A percentile compares a stretch with the other conserved stretches of the same genome.
These are phyloP conservation scores for Phytophthora nicotianae DNA, from an alignment of 352 stramenopile species.

Conservation along the genomic window DNA sequence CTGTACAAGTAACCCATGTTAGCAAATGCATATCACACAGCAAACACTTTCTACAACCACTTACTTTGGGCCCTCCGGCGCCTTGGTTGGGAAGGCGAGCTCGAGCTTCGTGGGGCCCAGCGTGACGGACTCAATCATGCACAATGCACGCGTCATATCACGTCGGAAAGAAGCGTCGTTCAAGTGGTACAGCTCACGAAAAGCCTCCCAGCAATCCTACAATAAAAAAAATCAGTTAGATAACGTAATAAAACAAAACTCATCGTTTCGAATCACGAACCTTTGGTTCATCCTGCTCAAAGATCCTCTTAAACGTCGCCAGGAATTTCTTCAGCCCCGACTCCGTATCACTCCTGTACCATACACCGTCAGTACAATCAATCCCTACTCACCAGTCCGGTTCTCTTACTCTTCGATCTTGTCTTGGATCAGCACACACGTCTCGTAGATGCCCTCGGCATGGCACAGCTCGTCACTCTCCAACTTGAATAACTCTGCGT, in stretches of 20 bases:
- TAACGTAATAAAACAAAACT: neutral
- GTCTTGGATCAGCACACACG: conserved; percentile 48
- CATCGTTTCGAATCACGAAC: conserved; percentile 24
- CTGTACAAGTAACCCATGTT: conserved; percentile 12
- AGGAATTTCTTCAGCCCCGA: conserved; percentile 57
- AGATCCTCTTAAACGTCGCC: conserved; percentile 49
- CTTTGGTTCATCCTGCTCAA: conserved; percentile 68
- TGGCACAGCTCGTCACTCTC: conserved; percentile 72
- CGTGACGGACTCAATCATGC: conserved; percentile 49
- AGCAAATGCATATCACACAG: neutral
- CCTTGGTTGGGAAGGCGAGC: conserved; percentile 35
- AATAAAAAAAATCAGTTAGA: conserved; percentile 5
- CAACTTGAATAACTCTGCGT: conserved; percentile 69
- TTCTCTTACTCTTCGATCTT: conserved; percentile 48
- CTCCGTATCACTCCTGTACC: conserved; percentile 21
- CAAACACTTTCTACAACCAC: neutral
- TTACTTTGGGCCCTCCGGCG: conserved; percentile 12
- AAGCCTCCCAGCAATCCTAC: conserved; percentile 59
- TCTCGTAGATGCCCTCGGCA: conserved; percentile 59
- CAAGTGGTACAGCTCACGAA: conserved; percentile 50
- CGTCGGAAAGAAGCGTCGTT: conserved; percentile 55
- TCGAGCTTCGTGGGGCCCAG: conserved; percentile 69
- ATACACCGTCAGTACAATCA: neutral
- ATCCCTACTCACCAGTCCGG: neutral
- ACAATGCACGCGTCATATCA: conserved; percentile 73